Evolutionary conservation across 371 early-diverging fungal species (phyloP).

Genomic region (Phascolomyces articulosus): DNA sequence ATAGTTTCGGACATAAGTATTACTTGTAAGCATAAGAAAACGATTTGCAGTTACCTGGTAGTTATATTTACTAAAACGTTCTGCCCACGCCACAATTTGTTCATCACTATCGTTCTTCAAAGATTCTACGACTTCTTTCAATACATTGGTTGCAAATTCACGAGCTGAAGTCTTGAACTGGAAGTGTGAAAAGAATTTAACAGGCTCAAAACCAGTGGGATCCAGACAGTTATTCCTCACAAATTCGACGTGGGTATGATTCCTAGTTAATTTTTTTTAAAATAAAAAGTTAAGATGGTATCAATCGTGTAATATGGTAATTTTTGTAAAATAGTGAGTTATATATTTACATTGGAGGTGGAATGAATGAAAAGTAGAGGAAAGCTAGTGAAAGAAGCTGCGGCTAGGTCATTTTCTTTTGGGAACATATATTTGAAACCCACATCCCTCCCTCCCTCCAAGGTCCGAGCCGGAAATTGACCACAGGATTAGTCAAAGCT

Average conservation of each 20-base stretch:
- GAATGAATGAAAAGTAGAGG: not conserved
- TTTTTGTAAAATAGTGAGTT: not conserved
- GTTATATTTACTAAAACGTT: not conserved
- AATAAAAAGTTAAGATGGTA: not conserved
- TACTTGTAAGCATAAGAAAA: not conserved
- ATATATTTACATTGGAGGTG: not conserved
- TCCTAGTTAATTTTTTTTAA: not conserved
- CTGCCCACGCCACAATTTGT: not conserved
- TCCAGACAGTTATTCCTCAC: not conserved
- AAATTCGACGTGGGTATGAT: not conserved
- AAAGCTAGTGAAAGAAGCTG: not conserved
- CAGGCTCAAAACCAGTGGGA: not conserved
- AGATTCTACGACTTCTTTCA: slow-evolving; percentile 3
- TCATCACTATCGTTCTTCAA: not conserved
- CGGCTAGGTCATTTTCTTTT: too few species aligned
- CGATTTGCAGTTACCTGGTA: not conserved
- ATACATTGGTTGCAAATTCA: not conserved
- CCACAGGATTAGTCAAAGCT: too few species aligned
- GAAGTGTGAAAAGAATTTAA: not conserved
- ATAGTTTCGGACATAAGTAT: not conserved
- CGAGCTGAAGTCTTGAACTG: not conserved
- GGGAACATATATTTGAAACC: too few species aligned
- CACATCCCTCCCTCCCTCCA: too few species aligned
- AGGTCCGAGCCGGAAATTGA: too few species aligned
- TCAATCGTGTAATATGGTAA: not conserved